Conservation (phyloP, 352 stramenopile species). For the Phytopythium aichiense region DNA sequence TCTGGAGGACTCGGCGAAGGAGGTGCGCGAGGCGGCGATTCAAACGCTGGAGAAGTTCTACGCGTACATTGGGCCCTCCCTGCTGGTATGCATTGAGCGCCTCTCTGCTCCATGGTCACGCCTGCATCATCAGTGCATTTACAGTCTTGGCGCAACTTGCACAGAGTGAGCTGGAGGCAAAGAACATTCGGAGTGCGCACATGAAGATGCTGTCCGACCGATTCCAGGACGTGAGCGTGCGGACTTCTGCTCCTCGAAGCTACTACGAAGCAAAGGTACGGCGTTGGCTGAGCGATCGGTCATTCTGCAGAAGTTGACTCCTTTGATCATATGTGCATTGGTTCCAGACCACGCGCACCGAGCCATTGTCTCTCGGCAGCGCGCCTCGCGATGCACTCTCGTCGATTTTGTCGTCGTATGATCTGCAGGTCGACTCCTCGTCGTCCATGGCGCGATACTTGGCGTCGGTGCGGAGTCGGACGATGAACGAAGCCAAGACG, state of each 20-base stretch:
- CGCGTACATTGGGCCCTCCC: slow-evolving; percentile 48
- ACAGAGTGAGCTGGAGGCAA: slow-evolving; percentile 63
- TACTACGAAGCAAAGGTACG: slow-evolving; percentile 5
- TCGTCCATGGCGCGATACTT: slow-evolving; percentile 58
- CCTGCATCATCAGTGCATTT: not conserved
- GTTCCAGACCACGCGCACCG: not conserved
- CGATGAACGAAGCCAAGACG: slow-evolving; percentile 32
- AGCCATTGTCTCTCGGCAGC: not conserved
- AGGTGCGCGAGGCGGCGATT: slow-evolving; percentile 76
- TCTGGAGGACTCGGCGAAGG: slow-evolving; percentile 79
- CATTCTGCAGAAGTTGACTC: not conserved
- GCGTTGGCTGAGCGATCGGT: no score
- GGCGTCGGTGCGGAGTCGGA: slow-evolving; percentile 39
- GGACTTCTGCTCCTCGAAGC: not conserved
- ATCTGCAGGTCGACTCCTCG: slow-evolving; percentile 33
- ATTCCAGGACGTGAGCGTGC: slow-evolving; percentile 25
- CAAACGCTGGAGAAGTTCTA: slow-evolving; percentile 73
- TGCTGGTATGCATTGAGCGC: slow-evolving; percentile 43
- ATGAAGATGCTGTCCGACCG: slow-evolving; percentile 73
- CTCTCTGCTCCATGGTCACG: not conserved
- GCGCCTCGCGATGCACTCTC: slow-evolving; percentile 21
- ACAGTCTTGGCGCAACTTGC: slow-evolving; percentile 1
- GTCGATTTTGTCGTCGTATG: slow-evolving; percentile 47
- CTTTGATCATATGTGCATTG: not conserved
- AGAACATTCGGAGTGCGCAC: slow-evolving; percentile 67